These are phyloP conservation scores for Didymella sp. DNA, from an alignment of 2,329 filamentous ascomycete species.

Conservation along the genomic window DNA sequence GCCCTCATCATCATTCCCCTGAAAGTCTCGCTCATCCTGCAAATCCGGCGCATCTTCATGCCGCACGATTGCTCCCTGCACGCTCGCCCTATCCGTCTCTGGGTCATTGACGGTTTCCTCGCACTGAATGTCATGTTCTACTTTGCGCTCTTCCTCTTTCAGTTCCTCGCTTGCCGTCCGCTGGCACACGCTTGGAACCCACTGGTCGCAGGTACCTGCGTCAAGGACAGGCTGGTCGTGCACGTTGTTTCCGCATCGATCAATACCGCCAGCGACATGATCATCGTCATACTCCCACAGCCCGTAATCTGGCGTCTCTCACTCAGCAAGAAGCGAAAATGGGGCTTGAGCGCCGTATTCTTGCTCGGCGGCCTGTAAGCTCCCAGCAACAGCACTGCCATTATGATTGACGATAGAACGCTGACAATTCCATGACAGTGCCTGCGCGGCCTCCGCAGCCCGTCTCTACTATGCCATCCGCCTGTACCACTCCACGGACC, in stretches of 20 bases:
- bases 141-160: conserved; percentile 24
- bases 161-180: conserved; percentile 29
- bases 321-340: conserved; percentile 17
- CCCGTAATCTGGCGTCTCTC: conserved; percentile 27
- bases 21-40: conserved; percentile 30
- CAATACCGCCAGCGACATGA: conserved; percentile 30
- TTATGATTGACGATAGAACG: neutral
- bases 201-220: conserved; percentile 17
- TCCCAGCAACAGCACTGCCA: neutral
- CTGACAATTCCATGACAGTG: conserved; percentile 2
- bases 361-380: conserved; percentile 23
- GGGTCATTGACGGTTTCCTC: conserved; percentile 21
- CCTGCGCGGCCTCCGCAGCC: conserved; percentile 18
- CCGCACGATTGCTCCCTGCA: conserved; percentile 7
- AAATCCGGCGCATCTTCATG: conserved; percentile 29
- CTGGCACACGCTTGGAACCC: conserved; percentile 25
- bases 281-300: conserved; percentile 28
- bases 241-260: conserved; percentile 26
- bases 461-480: conserved; percentile 23
- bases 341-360: conserved; percentile 24
- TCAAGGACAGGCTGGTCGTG: conserved; percentile 21
- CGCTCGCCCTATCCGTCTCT: conserved; percentile 3
- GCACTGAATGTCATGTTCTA: conserved; percentile 28
- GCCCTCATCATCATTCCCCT: conserved; percentile 21
- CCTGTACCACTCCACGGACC: conserved; percentile 17